Evolutionary conservation across 768 basidiomycete species (phyloP).

Genomic region (Leccinellum albellum): DNA sequence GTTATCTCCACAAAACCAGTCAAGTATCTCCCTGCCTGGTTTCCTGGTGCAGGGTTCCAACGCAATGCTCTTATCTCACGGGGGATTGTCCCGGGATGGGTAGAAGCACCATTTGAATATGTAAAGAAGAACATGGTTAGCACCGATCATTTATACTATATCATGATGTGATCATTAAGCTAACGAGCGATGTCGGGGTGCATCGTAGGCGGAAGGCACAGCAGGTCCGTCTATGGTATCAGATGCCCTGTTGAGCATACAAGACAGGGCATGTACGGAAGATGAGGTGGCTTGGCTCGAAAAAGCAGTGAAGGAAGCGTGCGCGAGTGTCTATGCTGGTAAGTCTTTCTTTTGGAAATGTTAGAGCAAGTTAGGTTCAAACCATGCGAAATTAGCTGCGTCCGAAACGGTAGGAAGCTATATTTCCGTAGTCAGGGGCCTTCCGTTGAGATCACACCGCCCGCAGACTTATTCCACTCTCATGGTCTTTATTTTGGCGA

Average conservation of each 20-base stretch:
- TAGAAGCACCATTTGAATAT: constrained; percentile 23
- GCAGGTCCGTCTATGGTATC: constrained; percentile 25
- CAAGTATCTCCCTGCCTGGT: constrained; percentile 19
- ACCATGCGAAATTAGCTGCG: constrained; percentile 10
- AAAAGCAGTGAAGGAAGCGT: constrained; percentile 21
- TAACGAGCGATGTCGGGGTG: not conserved
- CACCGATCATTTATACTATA: not conserved
- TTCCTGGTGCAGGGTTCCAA: constrained; percentile 22
- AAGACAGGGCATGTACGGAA: constrained; percentile 1
- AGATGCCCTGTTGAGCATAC: constrained; percentile 14
- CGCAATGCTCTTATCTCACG: constrained; percentile 13
- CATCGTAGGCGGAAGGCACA: constrained; percentile 14
- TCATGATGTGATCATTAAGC: not conserved
- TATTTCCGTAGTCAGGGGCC: not conserved
- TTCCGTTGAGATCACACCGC: constrained; percentile 7
- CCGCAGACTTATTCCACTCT: constrained; percentile 18
- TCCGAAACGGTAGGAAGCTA: constrained; percentile 20
- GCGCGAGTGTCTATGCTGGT: constrained; percentile 21
- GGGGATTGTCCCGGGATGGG: constrained; percentile 3
- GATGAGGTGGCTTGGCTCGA: constrained; percentile 12
- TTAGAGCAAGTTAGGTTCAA: not conserved
- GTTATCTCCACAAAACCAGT: constrained; percentile 6
- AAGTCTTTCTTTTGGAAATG: not conserved
- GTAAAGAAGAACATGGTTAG: constrained; percentile 22
- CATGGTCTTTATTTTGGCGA: constrained; percentile 21